A percentile compares a stretch with the other conserved stretches of the same genome.
phyloP scores from a whole-genome alignment of 176 grass and related monocot species.

The Neostapfia colusana region DNA sequence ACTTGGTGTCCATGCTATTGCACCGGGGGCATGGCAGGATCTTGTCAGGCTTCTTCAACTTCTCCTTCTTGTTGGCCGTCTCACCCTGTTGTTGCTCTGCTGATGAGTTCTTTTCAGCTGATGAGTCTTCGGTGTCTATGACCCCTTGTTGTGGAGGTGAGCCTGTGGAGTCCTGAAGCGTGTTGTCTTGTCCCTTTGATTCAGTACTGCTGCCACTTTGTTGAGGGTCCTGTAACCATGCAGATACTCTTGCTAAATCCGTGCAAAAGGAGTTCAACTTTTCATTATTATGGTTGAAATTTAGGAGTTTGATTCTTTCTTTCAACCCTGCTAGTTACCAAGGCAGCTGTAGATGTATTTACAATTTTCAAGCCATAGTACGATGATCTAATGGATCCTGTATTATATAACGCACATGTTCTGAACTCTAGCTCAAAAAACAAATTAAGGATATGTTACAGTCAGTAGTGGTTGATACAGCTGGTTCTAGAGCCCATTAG shows the following conservation, averaged over 20 bases:
- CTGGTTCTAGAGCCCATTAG: slow-evolving; percentile 17
- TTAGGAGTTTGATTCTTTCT: not conserved
- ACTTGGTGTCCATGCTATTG: slow-evolving; percentile 93
- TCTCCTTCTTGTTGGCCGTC: slow-evolving; percentile 49
- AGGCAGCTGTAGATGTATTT: not conserved
- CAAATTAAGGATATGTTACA: slow-evolving; percentile 15
- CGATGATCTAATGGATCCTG: not conserved
- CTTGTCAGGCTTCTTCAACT: slow-evolving; percentile 87
- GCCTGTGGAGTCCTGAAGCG: slow-evolving; percentile 40
- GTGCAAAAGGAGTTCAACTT: not conserved
- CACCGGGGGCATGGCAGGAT: slow-evolving; percentile 83
- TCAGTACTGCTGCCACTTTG: slow-evolving; percentile 37
- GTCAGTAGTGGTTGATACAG: slow-evolving; percentile 11
- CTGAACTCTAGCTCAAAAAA: slow-evolving; percentile 19
- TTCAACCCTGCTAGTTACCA: not conserved
- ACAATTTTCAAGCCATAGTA: not conserved
- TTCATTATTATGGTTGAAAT: not conserved
- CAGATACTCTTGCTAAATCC: not conserved
- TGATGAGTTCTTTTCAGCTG: slow-evolving; percentile 35
- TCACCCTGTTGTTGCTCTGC: slow-evolving; percentile 42
- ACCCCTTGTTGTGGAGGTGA: slow-evolving; percentile 44
- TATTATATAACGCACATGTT: slow-evolving; percentile 1
- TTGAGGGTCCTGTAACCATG: slow-evolving; percentile 45
- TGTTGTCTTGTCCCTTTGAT: slow-evolving; percentile 27
- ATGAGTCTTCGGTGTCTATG: slow-evolving; percentile 34